A percentile compares a stretch with the other conserved stretches of the same genome.
Evolutionary conservation across 1,284 basidiomycete species (phyloP).

Genomic region (Papiliotrema laurentii): DNA sequence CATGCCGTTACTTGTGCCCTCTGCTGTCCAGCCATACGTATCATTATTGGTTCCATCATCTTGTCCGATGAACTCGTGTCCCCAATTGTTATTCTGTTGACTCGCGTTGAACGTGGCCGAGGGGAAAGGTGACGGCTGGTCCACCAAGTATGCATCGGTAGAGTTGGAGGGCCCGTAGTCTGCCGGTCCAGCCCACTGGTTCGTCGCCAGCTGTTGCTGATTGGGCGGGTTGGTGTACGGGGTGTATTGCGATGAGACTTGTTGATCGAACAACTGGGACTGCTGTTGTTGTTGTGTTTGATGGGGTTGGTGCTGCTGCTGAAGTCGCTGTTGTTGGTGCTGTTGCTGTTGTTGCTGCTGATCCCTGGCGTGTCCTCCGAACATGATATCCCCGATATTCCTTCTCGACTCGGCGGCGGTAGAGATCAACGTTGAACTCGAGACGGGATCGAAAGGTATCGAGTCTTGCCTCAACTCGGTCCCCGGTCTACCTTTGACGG

Average conservation of each 20-base stretch:
- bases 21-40: not conserved
- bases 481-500: not conserved
- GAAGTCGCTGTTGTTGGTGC: conserved; percentile 9
- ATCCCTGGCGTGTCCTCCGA: conserved; percentile 4
- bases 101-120: conserved; percentile 3
- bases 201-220: not conserved
- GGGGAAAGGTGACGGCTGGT: conserved; percentile 12
- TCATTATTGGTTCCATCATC: not conserved
- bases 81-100: conserved; percentile 10
- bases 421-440: conserved; percentile 36
- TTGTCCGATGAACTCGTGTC: conserved; percentile 5
- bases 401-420: conserved; percentile 15
- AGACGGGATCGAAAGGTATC: conserved; percentile 34
- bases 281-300: conserved; percentile 11
- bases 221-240: not conserved
- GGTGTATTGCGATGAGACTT: not conserved
- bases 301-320: conserved; percentile 13
- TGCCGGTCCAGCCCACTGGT: not conserved
- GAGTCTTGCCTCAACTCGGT: conserved; percentile 22
- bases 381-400: conserved; percentile 19
- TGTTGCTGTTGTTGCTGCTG: conserved; percentile 10
- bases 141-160: conserved; percentile 7
- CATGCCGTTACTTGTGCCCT: conserved; percentile 4
- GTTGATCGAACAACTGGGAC: not conserved
- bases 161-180: conserved; percentile 8